Conservation (phyloP, 1,139 yeast species). For the Sugiyamaella paludigena region DNA sequence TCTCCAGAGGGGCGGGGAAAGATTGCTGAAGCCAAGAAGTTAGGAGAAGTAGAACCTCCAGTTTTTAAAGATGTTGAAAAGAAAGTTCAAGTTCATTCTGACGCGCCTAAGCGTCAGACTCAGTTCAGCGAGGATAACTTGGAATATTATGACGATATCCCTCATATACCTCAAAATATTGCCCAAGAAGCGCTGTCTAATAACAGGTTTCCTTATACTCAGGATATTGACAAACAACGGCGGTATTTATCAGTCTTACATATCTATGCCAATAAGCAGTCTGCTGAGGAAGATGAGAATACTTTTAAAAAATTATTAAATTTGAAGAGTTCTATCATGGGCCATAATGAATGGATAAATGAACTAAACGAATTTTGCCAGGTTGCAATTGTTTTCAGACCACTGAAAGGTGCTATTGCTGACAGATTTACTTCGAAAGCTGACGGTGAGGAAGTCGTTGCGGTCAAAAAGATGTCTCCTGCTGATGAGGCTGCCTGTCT, state of each 20-base stretch:
- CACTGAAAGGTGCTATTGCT: constrained; percentile 32
- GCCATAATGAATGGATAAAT: constrained; percentile 20
- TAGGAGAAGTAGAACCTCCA: not conserved
- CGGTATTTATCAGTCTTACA: constrained; percentile 17
- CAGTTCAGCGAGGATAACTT: no score
- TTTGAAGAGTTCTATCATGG: constrained; percentile 2
- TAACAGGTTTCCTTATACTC: constrained; percentile 24
- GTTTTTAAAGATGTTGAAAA: not conserved
- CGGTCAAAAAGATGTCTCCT: not conserved
- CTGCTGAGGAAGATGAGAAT: constrained; percentile 9
- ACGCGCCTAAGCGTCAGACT: no score
- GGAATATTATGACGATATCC: constrained; percentile 10
- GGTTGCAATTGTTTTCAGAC: constrained; percentile 33
- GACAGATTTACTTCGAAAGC: constrained; percentile 23
- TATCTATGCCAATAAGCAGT: constrained; percentile 7
- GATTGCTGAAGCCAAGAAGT: constrained; percentile 12
- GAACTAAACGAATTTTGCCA: constrained; percentile 32
- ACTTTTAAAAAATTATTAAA: constrained; percentile 3
- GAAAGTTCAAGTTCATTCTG: no score
- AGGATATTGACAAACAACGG: constrained; percentile 14
- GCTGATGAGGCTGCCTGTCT: constrained; percentile 18
- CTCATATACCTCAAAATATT: constrained; percentile 16
- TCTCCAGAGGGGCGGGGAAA: constrained; percentile 22
- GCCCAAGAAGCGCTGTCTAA: constrained; percentile 26
- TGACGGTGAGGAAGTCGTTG: constrained; percentile 5